Conservation (phyloP, 495 filamentous ascomycete genomes). For the Trichoderma gamsii region DNA sequence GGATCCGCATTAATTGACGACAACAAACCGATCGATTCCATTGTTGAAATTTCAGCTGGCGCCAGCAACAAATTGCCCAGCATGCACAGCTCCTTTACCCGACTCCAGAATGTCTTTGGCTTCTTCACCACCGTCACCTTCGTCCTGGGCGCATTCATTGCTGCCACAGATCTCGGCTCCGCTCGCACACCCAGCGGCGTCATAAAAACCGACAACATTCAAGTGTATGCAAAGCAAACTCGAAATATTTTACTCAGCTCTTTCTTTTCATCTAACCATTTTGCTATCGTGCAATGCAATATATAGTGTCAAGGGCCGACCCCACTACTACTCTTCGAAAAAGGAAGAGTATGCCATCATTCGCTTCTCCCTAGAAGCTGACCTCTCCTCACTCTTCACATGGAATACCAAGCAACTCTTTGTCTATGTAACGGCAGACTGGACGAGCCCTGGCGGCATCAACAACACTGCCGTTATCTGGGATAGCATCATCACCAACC, state of each 20-base stretch:
- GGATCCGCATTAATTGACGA: background rate
- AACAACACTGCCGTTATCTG: constrained; percentile 83
- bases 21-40: background rate
- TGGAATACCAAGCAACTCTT: constrained; percentile 99
- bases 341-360: constrained; percentile 93
- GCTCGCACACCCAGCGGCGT: constrained; percentile 59
- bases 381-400: constrained; percentile 87
- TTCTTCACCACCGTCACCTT: constrained; percentile 96
- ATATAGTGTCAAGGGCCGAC: constrained; percentile 74
- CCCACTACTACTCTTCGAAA: constrained; percentile 88
- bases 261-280: background rate
- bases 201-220: constrained; percentile 68
- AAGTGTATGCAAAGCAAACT: constrained; percentile 59
- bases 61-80: constrained; percentile 24
- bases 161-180: constrained; percentile 66
- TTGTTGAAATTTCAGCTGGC: background rate
- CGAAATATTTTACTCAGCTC: too few species aligned
- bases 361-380: constrained; percentile 81
- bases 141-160: constrained; percentile 69
- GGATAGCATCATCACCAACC: constrained; percentile 82
- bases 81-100: constrained; percentile 84
- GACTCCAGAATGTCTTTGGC: constrained; percentile 87
- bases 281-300: background rate
- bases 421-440: constrained; percentile 85
- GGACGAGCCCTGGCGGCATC: constrained; percentile 49